phyloP scores from a whole-genome alignment of 2,329 filamentous ascomycete species.

The Myriosclerotinia scirpicola region DNA sequence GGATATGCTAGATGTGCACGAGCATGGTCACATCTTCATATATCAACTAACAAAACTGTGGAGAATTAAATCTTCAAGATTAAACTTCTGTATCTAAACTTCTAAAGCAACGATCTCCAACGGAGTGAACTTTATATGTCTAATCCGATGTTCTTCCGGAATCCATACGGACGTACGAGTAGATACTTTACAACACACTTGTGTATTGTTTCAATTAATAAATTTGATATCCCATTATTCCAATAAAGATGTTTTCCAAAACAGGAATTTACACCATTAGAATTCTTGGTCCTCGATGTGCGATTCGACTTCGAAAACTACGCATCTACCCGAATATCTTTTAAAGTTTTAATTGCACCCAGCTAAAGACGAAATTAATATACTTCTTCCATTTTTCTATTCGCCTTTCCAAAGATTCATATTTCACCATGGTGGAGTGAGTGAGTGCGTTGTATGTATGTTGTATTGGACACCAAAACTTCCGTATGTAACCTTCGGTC shows the following conservation, averaged over 20 bases:
- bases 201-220: background rate
- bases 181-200: slow-evolving; percentile 3
- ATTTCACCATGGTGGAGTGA: slow-evolving; percentile 11
- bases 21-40: background rate
- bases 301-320: slow-evolving; percentile 21
- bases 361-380: slow-evolving; percentile 2
- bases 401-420: background rate
- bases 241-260: background rate
- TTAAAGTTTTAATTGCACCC: background rate
- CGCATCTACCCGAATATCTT: slow-evolving; percentile 14
- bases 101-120: slow-evolving; percentile 4
- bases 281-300: slow-evolving; percentile 5
- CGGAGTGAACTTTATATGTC: background rate
- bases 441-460: background rate
- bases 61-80: background rate
- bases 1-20: no score
- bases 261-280: background rate
- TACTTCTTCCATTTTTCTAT: background rate
- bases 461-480: slow-evolving; percentile 19
- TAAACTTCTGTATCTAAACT: slow-evolving; percentile 2
- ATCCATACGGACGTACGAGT: background rate
- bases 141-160: background rate
- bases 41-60: slow-evolving; percentile 3
- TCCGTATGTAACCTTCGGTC: slow-evolving; percentile 24
- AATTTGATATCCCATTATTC: background rate